Evolutionary conservation across 2,329 filamentous ascomycete species (phyloP), one percentile per base, ranked within the genome.

Genomic region (Dactylellina drechsleri): DNA sequence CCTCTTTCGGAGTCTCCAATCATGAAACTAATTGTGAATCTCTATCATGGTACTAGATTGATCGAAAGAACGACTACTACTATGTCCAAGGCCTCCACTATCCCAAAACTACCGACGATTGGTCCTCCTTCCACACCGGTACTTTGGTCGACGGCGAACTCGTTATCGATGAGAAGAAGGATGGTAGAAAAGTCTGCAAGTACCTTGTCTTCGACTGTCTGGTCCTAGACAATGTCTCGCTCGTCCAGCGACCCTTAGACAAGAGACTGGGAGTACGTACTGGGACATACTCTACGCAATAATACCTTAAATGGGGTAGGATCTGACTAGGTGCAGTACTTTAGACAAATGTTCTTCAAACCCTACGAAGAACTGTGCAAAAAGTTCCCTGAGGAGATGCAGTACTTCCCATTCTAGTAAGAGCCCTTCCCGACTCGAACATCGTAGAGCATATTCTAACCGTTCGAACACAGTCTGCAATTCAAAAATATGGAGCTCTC

Each of bases 61-160:
- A 99, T 83, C 92, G 95, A 80, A 96, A 93, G 83, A 98, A 99
- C 83, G 93, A 98, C 82, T 99, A 95, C 85, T 97, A 94, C 87
- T 92, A 87, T 80, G 88, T 98, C 75, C 87, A 87, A 31, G 85
- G 87, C 76, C 86, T 98, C 23, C 92, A 96, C 82, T 93, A 98
- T 78, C 95, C 95, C 0, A 84, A 90, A 20, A 87, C 87, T 43
- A 84, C 87, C 50, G 86, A 91, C 77, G 83, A 84, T 26, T 86
- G 87, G 10, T 83, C 85, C 50, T 85, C 84, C 13, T 97, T 92
- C 81, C 93, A 98, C 81, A 87, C 85, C 13, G 87, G 88, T 74
- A 98, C 95, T 0, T 84, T 99, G 31, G 86, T 98, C 54, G 95
- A 99, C 79, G 95, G 95, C 77, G 95, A 99, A 85, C 85, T 99